Base-by-base conservation (phyloP, 1,284 basidiomycete species). In the Cystobasidiaceae sp. region DNA sequence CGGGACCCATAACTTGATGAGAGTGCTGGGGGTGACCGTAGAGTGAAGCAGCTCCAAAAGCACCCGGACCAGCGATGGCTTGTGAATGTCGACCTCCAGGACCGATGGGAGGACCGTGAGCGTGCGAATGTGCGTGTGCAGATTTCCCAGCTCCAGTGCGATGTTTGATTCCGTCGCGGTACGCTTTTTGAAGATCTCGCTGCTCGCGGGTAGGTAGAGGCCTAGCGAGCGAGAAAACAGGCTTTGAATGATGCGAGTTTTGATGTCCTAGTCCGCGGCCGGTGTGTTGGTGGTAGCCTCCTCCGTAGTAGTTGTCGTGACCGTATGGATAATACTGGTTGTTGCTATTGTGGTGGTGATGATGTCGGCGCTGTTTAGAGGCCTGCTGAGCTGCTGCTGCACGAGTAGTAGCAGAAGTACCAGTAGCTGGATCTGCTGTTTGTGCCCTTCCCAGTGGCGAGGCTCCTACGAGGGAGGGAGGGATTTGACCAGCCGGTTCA, bases 211-310 rank as follows among this genome's bases (percentile, higher is more conserved):
- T 64, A n/a, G 61, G 61, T 0, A 64, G 33, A 33, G 61, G 61
- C n/a, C 61, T 39, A 11, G 61, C 61, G 23, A 64, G 61, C 27
- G 61, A 64, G 52, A 55, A 64, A 17, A 64, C 28, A 13, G 61
- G 61, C 32, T 49, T 46, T 41, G 39, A 41, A 27, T 64, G 61
- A 3, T 34, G 17, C 17, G 54, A 37, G 28, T 56, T 37, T 43
- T 56, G 56, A 49, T 30, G 43, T 37, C 45, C 56, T 17, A 41
- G 56, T 23, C n/a, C n/a, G n/a, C n/a, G n/a, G n/a, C n/a, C n/a
- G n/a, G n/a, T n/a, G n/a, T 39, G 37, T 9, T 17, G 9, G 9
- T 34, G 17, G 5, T 25, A 17, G 48, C 23, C 13, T 13, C 45
- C 45, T 46, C n/a, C n/a, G n/a, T n/a, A n/a, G n/a, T n/a, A n/a